Evolutionary conservation across 169 alveolate species (phyloP), one percentile per base, ranked within the genome.

Genomic region (Amoebophrya sp.): DNA sequence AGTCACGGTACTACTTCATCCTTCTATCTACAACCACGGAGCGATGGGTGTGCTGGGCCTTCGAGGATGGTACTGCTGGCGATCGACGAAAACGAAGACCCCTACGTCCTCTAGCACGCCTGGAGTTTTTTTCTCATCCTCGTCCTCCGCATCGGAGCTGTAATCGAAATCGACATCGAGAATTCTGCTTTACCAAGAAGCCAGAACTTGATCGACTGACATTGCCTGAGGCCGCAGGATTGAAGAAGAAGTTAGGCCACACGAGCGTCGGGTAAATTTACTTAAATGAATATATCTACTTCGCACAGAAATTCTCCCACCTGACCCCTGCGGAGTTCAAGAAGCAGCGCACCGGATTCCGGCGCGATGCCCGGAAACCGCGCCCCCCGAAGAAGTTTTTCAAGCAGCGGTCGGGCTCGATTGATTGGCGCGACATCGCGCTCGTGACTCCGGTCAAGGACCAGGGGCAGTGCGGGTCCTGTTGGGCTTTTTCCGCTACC

Each of bases 401-500:
- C 34, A 58, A 58, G 23, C 7, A 58, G 23, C 26, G 78, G 7
- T 58, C 78, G 34, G 78, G 78, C 78, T 92, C 93, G 67, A 87
- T 92, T 5, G 92, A 92, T 67, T 92, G 94, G 94, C 67, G 92
- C 10, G 89, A 88, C 34, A 42, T 90, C 34, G 92, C 92, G 15
- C 88, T 92, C 26, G 92, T 92, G 34, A 92, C 90, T 43, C 94
- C 94, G 78, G 42, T 92, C 48, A 91, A 92, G 67, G 89, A 92
- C 69, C 94, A 92, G 90, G 91, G 91, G 78, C 88, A 88, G 39
- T 96, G 98, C 88, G 97, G 97, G 13, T 93, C 97, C n/a, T 95
- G 97, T 91, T 96, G 97, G 97, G 97, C 98, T 29, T 96, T 95
- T 93, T 95, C 98, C 16, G 93, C 97, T 29, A 90, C 94, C 39